Percentiles rank a stretch among this genome's conserved stretches.
phyloP scores from a whole-genome alignment of 495 filamentous ascomycete species.

The Neurospora sp. region DNA sequence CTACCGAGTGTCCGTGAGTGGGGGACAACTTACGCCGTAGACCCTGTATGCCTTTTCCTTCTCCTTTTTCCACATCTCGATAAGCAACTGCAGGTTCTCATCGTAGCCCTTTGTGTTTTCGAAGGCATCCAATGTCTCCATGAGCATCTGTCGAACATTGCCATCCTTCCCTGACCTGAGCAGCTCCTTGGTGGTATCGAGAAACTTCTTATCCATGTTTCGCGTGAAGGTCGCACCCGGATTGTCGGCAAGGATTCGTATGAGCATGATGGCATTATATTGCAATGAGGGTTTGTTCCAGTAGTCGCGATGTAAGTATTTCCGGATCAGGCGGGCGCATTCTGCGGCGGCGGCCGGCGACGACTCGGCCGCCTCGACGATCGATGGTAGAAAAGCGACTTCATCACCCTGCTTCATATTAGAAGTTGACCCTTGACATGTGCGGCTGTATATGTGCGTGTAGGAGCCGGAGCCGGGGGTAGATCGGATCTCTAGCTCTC shows the following conservation, averaged over 20 bases:
- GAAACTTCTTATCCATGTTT: conserved; percentile 76
- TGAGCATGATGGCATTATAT: conserved; percentile 95
- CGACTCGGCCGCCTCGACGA: conserved; percentile 91
- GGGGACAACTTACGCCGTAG: conserved; percentile 26
- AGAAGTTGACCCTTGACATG: background rate
- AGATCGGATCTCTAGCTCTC: background rate
- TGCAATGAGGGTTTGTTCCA: conserved; percentile 54
- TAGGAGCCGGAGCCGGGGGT: background rate
- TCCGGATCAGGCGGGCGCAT: conserved; percentile 67
- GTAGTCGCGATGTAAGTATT: conserved; percentile 65
- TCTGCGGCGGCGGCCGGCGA: conserved; percentile 75
- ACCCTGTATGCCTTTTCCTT: conserved; percentile 50
- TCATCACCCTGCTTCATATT: conserved; percentile 56
- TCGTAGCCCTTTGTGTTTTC: conserved; percentile 59
- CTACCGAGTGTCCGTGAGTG: background rate
- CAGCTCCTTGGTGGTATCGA: conserved; percentile 62
- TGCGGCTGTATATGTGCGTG: background rate
- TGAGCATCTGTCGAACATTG: conserved; percentile 70
- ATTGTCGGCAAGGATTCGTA: conserved; percentile 87
- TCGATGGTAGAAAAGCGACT: conserved; percentile 83
- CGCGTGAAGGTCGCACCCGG: conserved; percentile 81
- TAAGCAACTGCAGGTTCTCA: conserved; percentile 53
- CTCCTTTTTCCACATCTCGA: conserved; percentile 86
- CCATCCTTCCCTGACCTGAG: conserved; percentile 61
- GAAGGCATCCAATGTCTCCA: conserved; percentile 74